Evolutionary conservation across 805 yeast genomes (phyloP).

Genomic region (Candida schatavii): DNA sequence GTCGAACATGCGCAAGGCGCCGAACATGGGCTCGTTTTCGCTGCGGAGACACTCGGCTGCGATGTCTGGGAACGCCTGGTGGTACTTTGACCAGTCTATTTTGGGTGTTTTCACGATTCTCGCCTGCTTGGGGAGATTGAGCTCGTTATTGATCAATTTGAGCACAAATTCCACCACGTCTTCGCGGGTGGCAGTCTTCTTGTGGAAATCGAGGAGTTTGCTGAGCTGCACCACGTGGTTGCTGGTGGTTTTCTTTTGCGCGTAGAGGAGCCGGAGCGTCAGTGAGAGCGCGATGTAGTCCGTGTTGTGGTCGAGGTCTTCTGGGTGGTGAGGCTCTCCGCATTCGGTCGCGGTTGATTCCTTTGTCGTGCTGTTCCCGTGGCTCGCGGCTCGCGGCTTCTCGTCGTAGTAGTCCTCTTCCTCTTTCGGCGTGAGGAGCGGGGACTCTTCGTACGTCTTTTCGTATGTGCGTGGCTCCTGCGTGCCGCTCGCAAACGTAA

Average conservation of each 20-base stretch:
- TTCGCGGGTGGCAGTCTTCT: constrained; percentile 14
- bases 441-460: constrained; percentile 28
- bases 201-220: constrained; percentile 19
- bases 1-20: constrained; percentile 24
- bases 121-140: constrained; percentile 33
- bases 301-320: constrained; percentile 23
- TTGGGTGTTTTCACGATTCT: constrained; percentile 31
- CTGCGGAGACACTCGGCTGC: constrained; percentile 13
- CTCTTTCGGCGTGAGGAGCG: constrained; percentile 41
- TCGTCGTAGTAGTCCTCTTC: constrained; percentile 28
- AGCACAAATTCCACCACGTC: constrained; percentile 31
- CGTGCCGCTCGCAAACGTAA: constrained; percentile 18
- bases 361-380: neutral
- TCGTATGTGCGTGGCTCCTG: constrained; percentile 14
- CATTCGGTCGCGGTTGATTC: neutral
- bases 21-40: constrained; percentile 16
- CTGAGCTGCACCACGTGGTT: constrained; percentile 31
- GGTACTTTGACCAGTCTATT: constrained; percentile 38
- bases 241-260: constrained; percentile 21
- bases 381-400: neutral
- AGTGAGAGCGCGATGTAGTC: constrained; percentile 37
- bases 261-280: constrained; percentile 26
- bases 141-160: constrained; percentile 30
- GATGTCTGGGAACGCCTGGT: constrained; percentile 24
- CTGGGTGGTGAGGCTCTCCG: neutral